phyloP scores from a whole-genome alignment of 2,329 filamentous ascomycete genomes.

The Pyrenophora tritici-repentis region DNA sequence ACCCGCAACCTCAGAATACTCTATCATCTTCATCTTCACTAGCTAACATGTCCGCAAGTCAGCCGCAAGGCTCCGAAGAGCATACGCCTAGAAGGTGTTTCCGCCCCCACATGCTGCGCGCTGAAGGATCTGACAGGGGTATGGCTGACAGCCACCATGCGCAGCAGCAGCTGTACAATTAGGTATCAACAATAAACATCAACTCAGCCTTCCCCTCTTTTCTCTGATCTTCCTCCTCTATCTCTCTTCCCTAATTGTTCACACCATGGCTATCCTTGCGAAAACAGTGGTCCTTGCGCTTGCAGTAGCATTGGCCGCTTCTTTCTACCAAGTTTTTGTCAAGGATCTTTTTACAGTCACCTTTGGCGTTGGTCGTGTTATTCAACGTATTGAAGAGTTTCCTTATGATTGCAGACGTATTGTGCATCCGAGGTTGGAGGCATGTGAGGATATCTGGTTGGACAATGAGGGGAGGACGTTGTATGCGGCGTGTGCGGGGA shows the following conservation, averaged over 20 bases:
- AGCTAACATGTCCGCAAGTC: not conserved
- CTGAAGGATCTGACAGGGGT: not conserved
- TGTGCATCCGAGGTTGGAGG: conserved; percentile 31
- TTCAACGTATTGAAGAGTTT: conserved; percentile 37
- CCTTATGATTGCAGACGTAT: conserved; percentile 33
- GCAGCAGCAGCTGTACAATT: conserved; percentile 6
- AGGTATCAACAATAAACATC: conserved; percentile 12
- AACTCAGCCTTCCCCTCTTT: conserved; percentile 3
- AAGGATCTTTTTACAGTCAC: conserved; percentile 30
- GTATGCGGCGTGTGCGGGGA: conserved; percentile 40
- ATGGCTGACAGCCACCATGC: conserved; percentile 5
- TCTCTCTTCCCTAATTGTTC: not conserved
- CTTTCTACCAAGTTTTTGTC: conserved; percentile 35
- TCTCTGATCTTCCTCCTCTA: not conserved
- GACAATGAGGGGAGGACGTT: conserved; percentile 31
- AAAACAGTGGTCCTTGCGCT: conserved; percentile 24
- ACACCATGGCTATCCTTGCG: conserved; percentile 16
- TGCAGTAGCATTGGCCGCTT: conserved; percentile 30
- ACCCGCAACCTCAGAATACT: not conserved
- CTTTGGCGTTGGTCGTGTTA: conserved; percentile 33
- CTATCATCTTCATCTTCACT: not conserved
- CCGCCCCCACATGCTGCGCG: conserved; percentile 8
- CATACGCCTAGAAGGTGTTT: conserved; percentile 3
- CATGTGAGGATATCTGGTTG: conserved; percentile 41
- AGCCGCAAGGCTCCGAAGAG: not conserved